These are phyloP conservation scores for Leishmania braziliensis DNA, from an alignment of 208 protist species.

Conservation along the genomic window DNA sequence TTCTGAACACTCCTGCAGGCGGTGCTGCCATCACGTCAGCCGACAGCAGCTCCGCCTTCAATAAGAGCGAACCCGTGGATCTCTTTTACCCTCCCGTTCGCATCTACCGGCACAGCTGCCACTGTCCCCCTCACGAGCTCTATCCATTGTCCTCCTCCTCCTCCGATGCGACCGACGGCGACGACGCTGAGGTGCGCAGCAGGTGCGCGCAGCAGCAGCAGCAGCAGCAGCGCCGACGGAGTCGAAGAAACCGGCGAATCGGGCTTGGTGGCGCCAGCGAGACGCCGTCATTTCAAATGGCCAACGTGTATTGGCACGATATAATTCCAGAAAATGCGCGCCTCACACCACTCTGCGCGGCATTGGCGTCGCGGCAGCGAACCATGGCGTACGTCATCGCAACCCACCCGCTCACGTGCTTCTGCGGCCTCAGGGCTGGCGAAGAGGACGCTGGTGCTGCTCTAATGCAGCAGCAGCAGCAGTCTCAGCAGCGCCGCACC, in stretches of 20 bases:
- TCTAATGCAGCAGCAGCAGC: slow-evolving; percentile 14
- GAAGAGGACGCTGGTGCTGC: slow-evolving; percentile 10
- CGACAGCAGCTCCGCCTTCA: neutral
- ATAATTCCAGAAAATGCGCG: slow-evolving; percentile 59
- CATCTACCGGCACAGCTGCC: slow-evolving; percentile 57
- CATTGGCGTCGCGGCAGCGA: slow-evolving; percentile 53
- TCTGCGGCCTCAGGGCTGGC: slow-evolving; percentile 25
- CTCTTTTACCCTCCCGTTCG: slow-evolving; percentile 62
- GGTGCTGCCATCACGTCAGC: slow-evolving; percentile 1
- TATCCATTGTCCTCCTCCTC: slow-evolving; percentile 20
- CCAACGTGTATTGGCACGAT: slow-evolving; percentile 30
- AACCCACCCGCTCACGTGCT: slow-evolving; percentile 59
- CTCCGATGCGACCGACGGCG: neutral
- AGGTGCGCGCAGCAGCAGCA: neutral
- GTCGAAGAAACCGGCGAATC: neutral
- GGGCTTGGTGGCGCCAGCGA: neutral
- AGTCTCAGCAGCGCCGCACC: slow-evolving; percentile 51
- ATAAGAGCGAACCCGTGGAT: slow-evolving; percentile 11
- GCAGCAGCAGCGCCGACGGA: slow-evolving; percentile 4
- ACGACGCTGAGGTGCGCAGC: neutral
- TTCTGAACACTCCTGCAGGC: slow-evolving; percentile 23
- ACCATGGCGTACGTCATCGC: slow-evolving; percentile 68
- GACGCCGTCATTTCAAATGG: neutral
- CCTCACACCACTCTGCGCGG: slow-evolving; percentile 64
- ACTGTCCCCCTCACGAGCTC: slow-evolving; percentile 34